Base-by-base conservation (phyloP, 306 rosid species). In the Prosopis cineraria region DNA sequence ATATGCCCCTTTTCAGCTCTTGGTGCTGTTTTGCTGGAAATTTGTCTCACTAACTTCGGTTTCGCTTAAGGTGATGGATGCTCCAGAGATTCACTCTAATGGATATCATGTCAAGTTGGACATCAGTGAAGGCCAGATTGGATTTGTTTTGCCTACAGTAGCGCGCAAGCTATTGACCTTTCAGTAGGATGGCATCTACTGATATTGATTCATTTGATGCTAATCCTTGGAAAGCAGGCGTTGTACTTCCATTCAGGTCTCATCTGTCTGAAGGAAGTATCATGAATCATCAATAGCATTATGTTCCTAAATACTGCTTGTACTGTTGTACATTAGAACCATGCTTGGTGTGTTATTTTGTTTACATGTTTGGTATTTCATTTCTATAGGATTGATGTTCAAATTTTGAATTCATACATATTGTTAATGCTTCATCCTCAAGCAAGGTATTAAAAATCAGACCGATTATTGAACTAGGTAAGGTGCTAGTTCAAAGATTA, bases 61-160 rank as follows among this genome's bases (percentile, higher is more conserved):
- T 45, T 47, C 34, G 13, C 76, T 87, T 80, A 89, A 94, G 98
- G 87, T 94, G 78, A 91, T 97, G 33, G 96, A 94, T 88, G 90
- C 94, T 82, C 98, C 98, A 33, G 96, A 94, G 87, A 94, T 94
- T 84, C 98, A 94, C 85, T 94, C 98, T 72, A 91, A 94, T 79
- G 97, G 98, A 34, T 94, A 91, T 79, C 98, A 94, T 84, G 86
- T 90, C 76, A 94, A 94, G 89, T 94, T 94, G 85, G 98, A 91
- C 81, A 89, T 89, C 48, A 86, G 94, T 76, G 96, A 94, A 82
- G 98, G 96, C 40, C 97, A 94, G 83, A 91, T 94, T 84, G 98
- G 98, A 78, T 94, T 94, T 85, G 96, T 94, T 84, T 83, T 94
- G 87, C 98, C 98, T 44, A 86, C 98, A 67, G 59, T 82, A 25